A percentile compares a stretch with the other conserved stretches of the same genome.
phyloP scores from a whole-genome alignment of 768 basidiomycete species.

The Cyathus striatus region DNA sequence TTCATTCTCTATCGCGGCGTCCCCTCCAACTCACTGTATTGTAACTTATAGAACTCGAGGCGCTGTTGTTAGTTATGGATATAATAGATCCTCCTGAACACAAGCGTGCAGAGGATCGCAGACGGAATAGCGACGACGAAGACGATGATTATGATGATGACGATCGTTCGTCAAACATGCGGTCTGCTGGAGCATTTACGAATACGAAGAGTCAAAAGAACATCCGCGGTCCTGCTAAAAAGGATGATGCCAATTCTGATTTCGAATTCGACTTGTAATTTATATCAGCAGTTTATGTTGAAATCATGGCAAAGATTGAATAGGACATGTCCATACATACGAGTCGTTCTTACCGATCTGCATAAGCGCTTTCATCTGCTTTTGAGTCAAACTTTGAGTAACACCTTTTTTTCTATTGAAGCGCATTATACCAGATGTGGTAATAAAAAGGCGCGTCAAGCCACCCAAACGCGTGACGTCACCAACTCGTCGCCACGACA shows the following conservation, averaged over 20 bases:
- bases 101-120: slow-evolving; percentile 20
- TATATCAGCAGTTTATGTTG: too few species aligned
- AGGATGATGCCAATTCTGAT: slow-evolving; percentile 65
- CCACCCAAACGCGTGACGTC: too few species aligned
- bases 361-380: too few species aligned
- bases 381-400: too few species aligned
- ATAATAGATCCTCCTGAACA: slow-evolving; percentile 57
- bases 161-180: slow-evolving; percentile 48
- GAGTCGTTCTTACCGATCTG: too few species aligned
- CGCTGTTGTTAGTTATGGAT: slow-evolving; percentile 57
- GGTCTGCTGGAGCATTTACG: slow-evolving; percentile 52
- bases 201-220: slow-evolving; percentile 52
- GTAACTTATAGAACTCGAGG: slow-evolving; percentile 83
- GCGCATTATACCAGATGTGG: too few species aligned
- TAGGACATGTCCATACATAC: too few species aligned
- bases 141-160: slow-evolving; percentile 40
- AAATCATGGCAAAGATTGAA: too few species aligned
- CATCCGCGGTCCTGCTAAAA: slow-evolving; percentile 35
- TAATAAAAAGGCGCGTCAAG: too few species aligned
- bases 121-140: slow-evolving; percentile 38
- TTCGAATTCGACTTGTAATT: slow-evolving; percentile 70
- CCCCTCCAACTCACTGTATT: too few species aligned
- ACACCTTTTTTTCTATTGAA: too few species aligned
- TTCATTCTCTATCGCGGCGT: background rate
- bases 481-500: too few species aligned